A percentile compares a stretch with the other conserved stretches of the same genome.
phyloP scores from a whole-genome alignment of 139 green algal species.

The Chlorokybus atmophyticus region DNA sequence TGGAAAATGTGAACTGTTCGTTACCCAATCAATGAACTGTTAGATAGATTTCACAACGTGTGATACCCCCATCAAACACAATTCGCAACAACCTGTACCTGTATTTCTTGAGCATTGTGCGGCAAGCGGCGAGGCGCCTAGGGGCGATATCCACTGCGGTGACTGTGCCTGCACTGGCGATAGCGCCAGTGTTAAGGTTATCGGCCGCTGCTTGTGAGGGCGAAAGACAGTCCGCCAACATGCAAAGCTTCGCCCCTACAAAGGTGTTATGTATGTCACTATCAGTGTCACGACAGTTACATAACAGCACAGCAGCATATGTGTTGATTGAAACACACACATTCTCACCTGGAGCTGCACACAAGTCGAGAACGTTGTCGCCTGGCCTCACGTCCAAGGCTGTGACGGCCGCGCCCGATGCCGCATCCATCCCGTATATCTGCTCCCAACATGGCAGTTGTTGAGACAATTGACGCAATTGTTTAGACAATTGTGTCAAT shows the following conservation, averaged over 20 bases:
- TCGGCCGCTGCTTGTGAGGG: too few relatives aligned
- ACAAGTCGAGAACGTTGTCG: slow-evolving; percentile 27
- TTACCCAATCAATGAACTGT: too few relatives aligned
- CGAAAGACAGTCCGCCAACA: slow-evolving; percentile 18
- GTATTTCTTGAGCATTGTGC: slow-evolving; percentile 25
- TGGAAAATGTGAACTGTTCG: too few relatives aligned
- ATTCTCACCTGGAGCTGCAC: slow-evolving; percentile 21
- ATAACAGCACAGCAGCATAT: too few relatives aligned
- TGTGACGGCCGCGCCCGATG: slow-evolving; percentile 25
- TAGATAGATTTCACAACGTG: too few relatives aligned
- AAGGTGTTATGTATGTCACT: neutral
- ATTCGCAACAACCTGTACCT: too few relatives aligned
- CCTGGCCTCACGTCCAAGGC: slow-evolving; percentile 11
- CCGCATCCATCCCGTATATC: slow-evolving; percentile 29
- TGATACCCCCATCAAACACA: too few relatives aligned
- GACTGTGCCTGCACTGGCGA: slow-evolving; percentile 11
- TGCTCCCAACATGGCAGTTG: too few relatives aligned
- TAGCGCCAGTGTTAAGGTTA: too few relatives aligned
- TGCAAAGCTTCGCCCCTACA: slow-evolving; percentile 25
- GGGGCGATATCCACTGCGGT: slow-evolving; percentile 23
- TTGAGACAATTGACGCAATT: too few relatives aligned
- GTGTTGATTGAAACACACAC: too few relatives aligned
- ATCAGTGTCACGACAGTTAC: neutral
- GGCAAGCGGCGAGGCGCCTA: slow-evolving; percentile 13
- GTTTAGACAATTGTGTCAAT: too few relatives aligned